Conservation (phyloP, 352 stramenopile genomes). For the Hyaloperonospora brassicae region DNA sequence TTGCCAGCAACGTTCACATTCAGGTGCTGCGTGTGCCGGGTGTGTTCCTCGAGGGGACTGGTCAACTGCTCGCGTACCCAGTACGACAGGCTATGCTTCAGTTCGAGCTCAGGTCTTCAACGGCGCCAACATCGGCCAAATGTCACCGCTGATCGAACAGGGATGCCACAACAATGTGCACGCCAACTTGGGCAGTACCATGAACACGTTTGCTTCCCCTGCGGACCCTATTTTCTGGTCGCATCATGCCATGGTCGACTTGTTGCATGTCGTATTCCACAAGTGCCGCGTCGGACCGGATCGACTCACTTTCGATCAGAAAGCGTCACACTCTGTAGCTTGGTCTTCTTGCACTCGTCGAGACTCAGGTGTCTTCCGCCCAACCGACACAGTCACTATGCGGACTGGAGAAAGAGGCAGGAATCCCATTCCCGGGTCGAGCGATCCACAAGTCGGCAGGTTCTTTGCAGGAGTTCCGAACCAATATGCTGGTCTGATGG, state of each 20-base stretch:
- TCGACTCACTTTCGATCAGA: slow-evolving; percentile 40
- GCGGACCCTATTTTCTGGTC: slow-evolving; percentile 70
- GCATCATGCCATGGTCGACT: slow-evolving; percentile 61
- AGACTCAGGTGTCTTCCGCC: slow-evolving; percentile 31
- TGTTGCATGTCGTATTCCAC: slow-evolving; percentile 60
- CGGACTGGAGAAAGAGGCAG: slow-evolving; percentile 31
- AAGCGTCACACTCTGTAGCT: slow-evolving; percentile 33
- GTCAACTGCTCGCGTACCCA: slow-evolving; percentile 26
- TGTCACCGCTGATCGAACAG: slow-evolving; percentile 38
- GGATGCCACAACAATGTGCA: slow-evolving; percentile 67
- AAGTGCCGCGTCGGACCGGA: slow-evolving; percentile 49
- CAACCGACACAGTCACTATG: slow-evolving; percentile 37
- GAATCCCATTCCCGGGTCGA: slow-evolving; percentile 27
- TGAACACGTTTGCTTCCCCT: slow-evolving; percentile 45
- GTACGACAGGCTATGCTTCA: slow-evolving; percentile 33
- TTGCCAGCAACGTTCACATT: slow-evolving; percentile 29
- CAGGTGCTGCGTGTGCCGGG: slow-evolving; percentile 23
- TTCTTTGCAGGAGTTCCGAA: slow-evolving; percentile 34
- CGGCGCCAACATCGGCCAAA: slow-evolving; percentile 44
- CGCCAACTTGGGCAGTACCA: slow-evolving; percentile 37
- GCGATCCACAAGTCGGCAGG: slow-evolving; percentile 25
- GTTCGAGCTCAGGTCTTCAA: slow-evolving; percentile 44
- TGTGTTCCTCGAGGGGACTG: slow-evolving; percentile 51
- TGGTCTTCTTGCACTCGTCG: slow-evolving; percentile 48
- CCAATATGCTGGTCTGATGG: slow-evolving; percentile 41